phyloP scores from a whole-genome alignment of 208 protist genomes.

The Novymonas esmeraldas region DNA sequence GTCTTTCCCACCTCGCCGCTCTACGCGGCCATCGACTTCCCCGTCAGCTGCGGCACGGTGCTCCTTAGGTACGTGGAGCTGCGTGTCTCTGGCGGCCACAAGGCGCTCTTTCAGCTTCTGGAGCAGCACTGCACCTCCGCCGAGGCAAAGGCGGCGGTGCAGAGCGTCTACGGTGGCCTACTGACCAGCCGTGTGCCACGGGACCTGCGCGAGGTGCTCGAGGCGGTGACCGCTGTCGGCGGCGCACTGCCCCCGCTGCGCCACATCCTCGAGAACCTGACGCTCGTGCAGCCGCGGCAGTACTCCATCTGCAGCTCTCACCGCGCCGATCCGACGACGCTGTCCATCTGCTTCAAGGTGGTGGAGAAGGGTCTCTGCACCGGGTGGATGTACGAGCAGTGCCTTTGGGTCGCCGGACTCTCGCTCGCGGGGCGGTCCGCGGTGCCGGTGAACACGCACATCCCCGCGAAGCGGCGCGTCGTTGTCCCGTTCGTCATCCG shows the following conservation, averaged over 20 bases:
- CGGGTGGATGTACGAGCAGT: slow-evolving; percentile 57
- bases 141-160: slow-evolving; percentile 21
- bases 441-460: slow-evolving; percentile 6
- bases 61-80: slow-evolving; percentile 55
- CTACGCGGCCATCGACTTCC: slow-evolving; percentile 52
- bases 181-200: neutral
- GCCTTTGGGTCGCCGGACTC: slow-evolving; percentile 30
- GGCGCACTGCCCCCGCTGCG: slow-evolving; percentile 35
- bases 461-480: slow-evolving; percentile 24
- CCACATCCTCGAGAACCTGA: slow-evolving; percentile 73
- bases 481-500: slow-evolving; percentile 42
- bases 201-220: slow-evolving; percentile 40
- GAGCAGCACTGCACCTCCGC: slow-evolving; percentile 3
- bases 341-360: slow-evolving; percentile 86
- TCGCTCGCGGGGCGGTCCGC: slow-evolving; percentile 3
- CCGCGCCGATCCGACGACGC: slow-evolving; percentile 34
- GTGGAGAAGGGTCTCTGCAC: slow-evolving; percentile 71
- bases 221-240: slow-evolving; percentile 10
- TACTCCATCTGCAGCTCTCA: slow-evolving; percentile 91
- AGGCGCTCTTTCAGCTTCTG: slow-evolving; percentile 33
- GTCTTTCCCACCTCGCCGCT: slow-evolving; percentile 46
- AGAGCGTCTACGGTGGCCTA: slow-evolving; percentile 10
- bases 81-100: slow-evolving; percentile 32
- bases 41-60: slow-evolving; percentile 41
- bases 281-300: slow-evolving; percentile 77